These are phyloP conservation scores for Candida peoriensis DNA, from an alignment of 805 yeast genomes.

Conservation along the genomic window DNA sequence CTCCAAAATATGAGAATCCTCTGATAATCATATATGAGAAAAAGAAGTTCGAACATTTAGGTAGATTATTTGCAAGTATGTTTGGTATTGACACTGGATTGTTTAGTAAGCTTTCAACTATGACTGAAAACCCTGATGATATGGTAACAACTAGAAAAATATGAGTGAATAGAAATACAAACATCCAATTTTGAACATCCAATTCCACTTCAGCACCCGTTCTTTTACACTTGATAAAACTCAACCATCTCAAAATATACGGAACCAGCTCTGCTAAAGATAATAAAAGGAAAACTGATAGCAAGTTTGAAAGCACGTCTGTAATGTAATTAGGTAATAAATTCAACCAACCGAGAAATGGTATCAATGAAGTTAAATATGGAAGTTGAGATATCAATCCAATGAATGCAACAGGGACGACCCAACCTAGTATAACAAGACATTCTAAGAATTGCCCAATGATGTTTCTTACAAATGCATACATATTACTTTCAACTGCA, in stretches of 20 bases:
- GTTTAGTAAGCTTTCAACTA: conserved; percentile 55
- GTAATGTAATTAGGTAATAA: conserved; percentile 48
- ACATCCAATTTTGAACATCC: conserved; percentile 76
- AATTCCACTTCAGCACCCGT: conserved; percentile 61
- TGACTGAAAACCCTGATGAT: conserved; percentile 68
- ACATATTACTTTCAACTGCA: conserved; percentile 30
- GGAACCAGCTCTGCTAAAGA: conserved; percentile 61
- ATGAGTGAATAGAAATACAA: conserved; percentile 74
- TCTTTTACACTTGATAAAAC: conserved; percentile 50
- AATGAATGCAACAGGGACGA: conserved; percentile 77
- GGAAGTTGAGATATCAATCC: conserved; percentile 75
- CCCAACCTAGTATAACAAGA: conserved; percentile 59
- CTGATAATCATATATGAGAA: conserved; percentile 70
- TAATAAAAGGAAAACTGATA: conserved; percentile 65
- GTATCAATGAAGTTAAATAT: conserved; percentile 53
- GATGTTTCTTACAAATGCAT: conserved; percentile 33
- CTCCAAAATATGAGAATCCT: conserved; percentile 74
- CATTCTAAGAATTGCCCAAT: conserved; percentile 43
- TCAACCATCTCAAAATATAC: conserved; percentile 46
- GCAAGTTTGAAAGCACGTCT: conserved; percentile 51
- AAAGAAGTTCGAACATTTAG: conserved; percentile 83
- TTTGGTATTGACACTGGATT: conserved; percentile 72
- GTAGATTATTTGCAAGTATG: conserved; percentile 70
- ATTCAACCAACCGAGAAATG: conserved; percentile 52
- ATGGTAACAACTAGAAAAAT: conserved; percentile 80